Evolutionary conservation across 441 rosid genomes (phyloP).

Genomic region (Macaranga tanarius): DNA sequence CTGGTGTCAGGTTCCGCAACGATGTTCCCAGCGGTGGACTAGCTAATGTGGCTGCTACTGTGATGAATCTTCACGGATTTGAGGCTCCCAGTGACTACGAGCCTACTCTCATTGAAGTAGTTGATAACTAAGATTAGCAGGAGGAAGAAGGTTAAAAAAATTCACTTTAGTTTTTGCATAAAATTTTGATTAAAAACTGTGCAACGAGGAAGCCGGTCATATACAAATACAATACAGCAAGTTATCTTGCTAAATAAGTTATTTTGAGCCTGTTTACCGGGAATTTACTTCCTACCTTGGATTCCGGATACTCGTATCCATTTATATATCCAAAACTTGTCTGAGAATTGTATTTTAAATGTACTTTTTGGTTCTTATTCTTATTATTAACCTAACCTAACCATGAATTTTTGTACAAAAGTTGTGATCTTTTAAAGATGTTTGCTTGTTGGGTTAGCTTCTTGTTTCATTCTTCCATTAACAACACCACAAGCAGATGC

Average conservation of each 20-base stretch:
- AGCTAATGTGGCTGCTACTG: conserved; percentile 95
- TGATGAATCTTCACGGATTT: conserved; percentile 93
- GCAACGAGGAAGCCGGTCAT: conserved; percentile 13
- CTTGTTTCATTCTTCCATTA: too few relatives aligned
- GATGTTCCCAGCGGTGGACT: conserved; percentile 80
- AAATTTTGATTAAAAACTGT: conserved; percentile 11
- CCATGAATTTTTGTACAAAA: too few relatives aligned
- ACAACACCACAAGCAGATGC: too few relatives aligned
- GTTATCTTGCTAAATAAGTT: background rate
- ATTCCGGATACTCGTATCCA: background rate
- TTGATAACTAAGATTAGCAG: conserved; percentile 35
- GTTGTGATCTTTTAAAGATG: too few relatives aligned
- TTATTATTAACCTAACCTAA: background rate
- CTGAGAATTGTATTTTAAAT: background rate
- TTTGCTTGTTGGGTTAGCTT: too few relatives aligned
- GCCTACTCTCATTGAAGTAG: conserved; percentile 77
- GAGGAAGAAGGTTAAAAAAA: too few relatives aligned
- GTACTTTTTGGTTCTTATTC: background rate
- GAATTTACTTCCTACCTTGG: background rate
- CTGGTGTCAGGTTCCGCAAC: conserved; percentile 66
- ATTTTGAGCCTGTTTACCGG: background rate
- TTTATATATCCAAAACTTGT: background rate
- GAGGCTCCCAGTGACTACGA: conserved; percentile 86
- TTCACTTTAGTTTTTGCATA: background rate
- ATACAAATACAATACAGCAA: too few relatives aligned